These are phyloP conservation scores for Pythium sp. DNA, from an alignment of 352 stramenopile genomes.

Conservation along the genomic window DNA sequence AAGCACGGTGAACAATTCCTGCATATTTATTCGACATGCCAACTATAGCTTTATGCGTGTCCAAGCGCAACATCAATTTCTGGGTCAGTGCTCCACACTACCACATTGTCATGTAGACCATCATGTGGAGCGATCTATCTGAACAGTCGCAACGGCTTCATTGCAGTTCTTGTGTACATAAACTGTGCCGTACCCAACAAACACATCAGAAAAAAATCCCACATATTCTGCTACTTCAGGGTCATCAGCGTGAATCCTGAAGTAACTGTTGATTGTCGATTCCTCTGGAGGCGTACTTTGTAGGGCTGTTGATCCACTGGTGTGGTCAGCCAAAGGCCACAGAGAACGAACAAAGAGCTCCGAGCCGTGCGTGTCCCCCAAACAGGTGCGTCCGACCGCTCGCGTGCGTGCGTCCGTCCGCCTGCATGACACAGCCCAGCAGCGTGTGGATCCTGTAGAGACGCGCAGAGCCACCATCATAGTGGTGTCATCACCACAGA, in stretches of 20 bases:
- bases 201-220: background rate
- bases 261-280: slow-evolving; percentile 10
- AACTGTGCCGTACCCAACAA: background rate
- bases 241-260: background rate
- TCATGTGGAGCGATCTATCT: background rate
- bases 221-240: background rate
- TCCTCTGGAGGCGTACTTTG: slow-evolving; percentile 15
- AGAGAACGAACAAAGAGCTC: slow-evolving; percentile 12
- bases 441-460: background rate
- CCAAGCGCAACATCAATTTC: background rate
- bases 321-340: slow-evolving; percentile 19
- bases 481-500: background rate
- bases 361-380: slow-evolving; percentile 4
- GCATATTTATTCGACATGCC: background rate
- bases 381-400: slow-evolving; percentile 14
- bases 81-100: background rate
- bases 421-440: background rate
- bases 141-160: background rate
- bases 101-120: background rate
- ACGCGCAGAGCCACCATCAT: background rate
- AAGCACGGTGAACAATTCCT: no score
- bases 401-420: background rate
- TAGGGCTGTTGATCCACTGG: slow-evolving; percentile 21
- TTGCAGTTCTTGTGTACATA: background rate
- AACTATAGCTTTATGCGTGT: background rate